Evolutionary conservation across 768 basidiomycete genomes (phyloP).

Genomic region (Pleurotus eryngii): DNA sequence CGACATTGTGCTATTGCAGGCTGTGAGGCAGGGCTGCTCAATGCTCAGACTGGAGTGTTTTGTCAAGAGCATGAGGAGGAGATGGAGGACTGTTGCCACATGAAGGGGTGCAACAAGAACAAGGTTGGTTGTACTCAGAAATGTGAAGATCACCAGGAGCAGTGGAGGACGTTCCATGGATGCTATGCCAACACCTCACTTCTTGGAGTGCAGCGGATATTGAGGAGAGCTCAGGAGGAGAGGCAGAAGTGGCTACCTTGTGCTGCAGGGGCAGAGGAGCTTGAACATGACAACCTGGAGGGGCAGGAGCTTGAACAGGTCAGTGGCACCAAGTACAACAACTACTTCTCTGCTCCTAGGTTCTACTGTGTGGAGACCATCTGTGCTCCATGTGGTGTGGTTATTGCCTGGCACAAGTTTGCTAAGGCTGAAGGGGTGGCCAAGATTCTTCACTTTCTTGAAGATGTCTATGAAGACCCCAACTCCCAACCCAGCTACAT

Average conservation of each 20-base stretch:
- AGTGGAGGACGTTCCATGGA: background rate
- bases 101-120: background rate
- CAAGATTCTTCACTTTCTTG: conserved; percentile 16
- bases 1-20: conserved; percentile 10
- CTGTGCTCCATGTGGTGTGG: conserved; percentile 19
- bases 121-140: background rate
- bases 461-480: conserved; percentile 17
- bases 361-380: conserved; percentile 11
- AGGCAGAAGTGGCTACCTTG: conserved; percentile 1
- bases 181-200: background rate
- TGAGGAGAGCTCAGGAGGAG: background rate
- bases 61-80: background rate
- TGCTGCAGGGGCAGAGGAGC: conserved; percentile 11
- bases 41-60: conserved; percentile 5
- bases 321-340: conserved; percentile 21
- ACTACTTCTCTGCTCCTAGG: conserved; percentile 20
- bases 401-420: conserved; percentile 27
- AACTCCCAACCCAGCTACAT: conserved; percentile 18
- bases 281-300: background rate
- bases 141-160: conserved; percentile 4
- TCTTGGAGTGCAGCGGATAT: background rate
- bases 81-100: conserved; percentile 1
- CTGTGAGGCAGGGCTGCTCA: background rate
- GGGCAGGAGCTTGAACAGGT: conserved; percentile 2
- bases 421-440: conserved; percentile 22